These are phyloP conservation scores for Alnus glutinosa DNA, from an alignment of 306 rosid genomes.

Conservation along the genomic window DNA sequence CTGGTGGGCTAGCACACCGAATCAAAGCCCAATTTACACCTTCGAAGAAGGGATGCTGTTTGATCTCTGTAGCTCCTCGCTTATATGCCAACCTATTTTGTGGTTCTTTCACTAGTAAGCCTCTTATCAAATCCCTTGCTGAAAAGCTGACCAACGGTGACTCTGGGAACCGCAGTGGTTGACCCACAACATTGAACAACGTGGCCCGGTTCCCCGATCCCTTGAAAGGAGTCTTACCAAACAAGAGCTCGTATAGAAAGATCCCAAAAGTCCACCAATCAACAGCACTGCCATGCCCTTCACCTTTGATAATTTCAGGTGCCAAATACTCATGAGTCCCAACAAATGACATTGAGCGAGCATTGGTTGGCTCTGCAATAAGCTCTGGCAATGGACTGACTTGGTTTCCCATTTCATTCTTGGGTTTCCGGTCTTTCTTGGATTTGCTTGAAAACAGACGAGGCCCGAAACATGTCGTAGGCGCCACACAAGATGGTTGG, in stretches of 20 bases:
- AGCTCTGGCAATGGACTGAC: constrained; percentile 60
- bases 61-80: constrained; percentile 59
- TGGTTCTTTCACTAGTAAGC: constrained; percentile 53
- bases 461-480: constrained; percentile 58
- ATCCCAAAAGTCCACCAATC: constrained; percentile 70
- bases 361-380: constrained; percentile 56
- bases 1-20: constrained; percentile 61
- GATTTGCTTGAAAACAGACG: constrained; percentile 52
- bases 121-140: constrained; percentile 52
- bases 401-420: constrained; percentile 53
- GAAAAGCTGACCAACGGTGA: constrained; percentile 46
- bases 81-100: constrained; percentile 52
- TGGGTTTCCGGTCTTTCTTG: constrained; percentile 48
- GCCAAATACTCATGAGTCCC: constrained; percentile 64
- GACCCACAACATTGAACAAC: constrained; percentile 53
- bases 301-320: constrained; percentile 59
- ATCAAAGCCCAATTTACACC: constrained; percentile 59
- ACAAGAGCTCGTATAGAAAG: constrained; percentile 55
- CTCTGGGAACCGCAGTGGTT: constrained; percentile 52
- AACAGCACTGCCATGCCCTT: constrained; percentile 63
- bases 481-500: constrained; percentile 50
- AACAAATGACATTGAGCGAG: constrained; percentile 64
- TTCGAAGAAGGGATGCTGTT: constrained; percentile 56
- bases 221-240: constrained; percentile 61
- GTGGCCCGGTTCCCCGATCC: constrained; percentile 61